A percentile compares a stretch with the other conserved stretches of the same genome.
Conservation (phyloP, 2,329 filamentous ascomycete species). For the Aspergillus tubingensis region DNA sequence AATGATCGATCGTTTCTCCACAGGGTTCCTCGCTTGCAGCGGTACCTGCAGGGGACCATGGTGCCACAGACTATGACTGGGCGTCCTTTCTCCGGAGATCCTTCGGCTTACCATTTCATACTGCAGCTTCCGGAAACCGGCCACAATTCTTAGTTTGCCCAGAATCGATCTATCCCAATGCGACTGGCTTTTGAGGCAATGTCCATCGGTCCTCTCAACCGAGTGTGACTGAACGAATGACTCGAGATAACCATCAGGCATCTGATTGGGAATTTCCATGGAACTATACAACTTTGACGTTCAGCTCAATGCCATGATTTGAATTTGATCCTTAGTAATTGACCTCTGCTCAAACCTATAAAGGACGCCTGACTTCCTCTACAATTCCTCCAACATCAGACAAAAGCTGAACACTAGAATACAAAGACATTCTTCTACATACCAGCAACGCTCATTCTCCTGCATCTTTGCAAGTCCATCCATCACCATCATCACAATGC, state of each 20-base stretch:
- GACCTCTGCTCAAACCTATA: neutral
- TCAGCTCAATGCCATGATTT: neutral
- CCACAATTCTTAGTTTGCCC: neutral
- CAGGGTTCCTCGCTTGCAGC: neutral
- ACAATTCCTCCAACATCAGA: neutral
- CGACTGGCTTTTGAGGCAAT: neutral
- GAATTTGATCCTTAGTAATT: neutral
- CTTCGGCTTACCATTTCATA: neutral
- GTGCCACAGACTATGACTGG: neutral
- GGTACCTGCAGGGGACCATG: neutral
- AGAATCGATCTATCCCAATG: neutral
- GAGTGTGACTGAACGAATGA: neutral
- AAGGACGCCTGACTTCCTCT: neutral
- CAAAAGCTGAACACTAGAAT: neutral
- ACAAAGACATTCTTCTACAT: neutral
- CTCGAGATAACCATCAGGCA: neutral
- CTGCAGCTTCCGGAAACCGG: neutral
- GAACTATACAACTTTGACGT: neutral
- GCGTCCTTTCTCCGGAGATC: neutral
- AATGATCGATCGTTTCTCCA: neutral
- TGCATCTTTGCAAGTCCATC: neutral
- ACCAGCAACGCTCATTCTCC: neutral
- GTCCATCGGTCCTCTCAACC: neutral
- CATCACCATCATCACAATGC: constrained; percentile 27
- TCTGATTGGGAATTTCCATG: neutral